A percentile compares a stretch with the other conserved stretches of the same genome.
Conservation (phyloP, 2,329 filamentous ascomycete species). For the Trichophyton verrucosum region DNA sequence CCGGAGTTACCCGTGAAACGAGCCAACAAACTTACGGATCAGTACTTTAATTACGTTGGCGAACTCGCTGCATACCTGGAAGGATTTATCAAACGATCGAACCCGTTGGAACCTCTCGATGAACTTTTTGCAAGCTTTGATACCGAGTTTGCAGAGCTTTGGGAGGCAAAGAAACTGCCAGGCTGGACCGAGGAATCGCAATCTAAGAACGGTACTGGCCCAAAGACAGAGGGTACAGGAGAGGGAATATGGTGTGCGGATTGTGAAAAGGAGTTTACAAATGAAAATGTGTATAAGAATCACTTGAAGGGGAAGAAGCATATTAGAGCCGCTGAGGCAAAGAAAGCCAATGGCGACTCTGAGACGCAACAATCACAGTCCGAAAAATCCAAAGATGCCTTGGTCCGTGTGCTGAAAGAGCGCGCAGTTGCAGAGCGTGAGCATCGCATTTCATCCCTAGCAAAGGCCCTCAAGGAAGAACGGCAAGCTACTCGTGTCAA, state of each 20-base stretch:
- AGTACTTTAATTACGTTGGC: slow-evolving; percentile 82
- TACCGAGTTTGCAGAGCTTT: slow-evolving; percentile 68
- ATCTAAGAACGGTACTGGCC: slow-evolving; percentile 27
- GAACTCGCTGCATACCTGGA: slow-evolving; percentile 74
- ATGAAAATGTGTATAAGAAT: slow-evolving; percentile 83
- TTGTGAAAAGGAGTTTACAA: slow-evolving; percentile 91
- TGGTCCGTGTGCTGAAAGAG: slow-evolving; percentile 58
- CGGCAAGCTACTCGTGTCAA: slow-evolving; percentile 84
- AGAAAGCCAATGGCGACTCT: slow-evolving; percentile 32
- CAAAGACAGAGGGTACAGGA: slow-evolving; percentile 42
- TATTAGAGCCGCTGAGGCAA: slow-evolving; percentile 63
- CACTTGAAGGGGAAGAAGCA: slow-evolving; percentile 90
- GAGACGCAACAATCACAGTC: slow-evolving; percentile 19
- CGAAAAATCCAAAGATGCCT: slow-evolving; percentile 12
- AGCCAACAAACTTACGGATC: slow-evolving; percentile 75
- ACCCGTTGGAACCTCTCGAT: slow-evolving; percentile 74
- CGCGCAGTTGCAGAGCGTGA: slow-evolving; percentile 83
- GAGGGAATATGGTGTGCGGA: slow-evolving; percentile 79
- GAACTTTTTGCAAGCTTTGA: slow-evolving; percentile 66
- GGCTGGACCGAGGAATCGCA: slow-evolving; percentile 59
- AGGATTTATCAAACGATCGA: slow-evolving; percentile 69
- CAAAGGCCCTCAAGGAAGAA: slow-evolving; percentile 72
- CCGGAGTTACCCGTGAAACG: slow-evolving; percentile 64
- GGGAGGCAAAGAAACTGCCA: slow-evolving; percentile 65
- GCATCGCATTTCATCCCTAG: slow-evolving; percentile 65